Evolutionary conservation across 306 rosid genomes (phyloP), one percentile per base, ranked within the genome.

Genomic region (Cicer judaicum): DNA sequence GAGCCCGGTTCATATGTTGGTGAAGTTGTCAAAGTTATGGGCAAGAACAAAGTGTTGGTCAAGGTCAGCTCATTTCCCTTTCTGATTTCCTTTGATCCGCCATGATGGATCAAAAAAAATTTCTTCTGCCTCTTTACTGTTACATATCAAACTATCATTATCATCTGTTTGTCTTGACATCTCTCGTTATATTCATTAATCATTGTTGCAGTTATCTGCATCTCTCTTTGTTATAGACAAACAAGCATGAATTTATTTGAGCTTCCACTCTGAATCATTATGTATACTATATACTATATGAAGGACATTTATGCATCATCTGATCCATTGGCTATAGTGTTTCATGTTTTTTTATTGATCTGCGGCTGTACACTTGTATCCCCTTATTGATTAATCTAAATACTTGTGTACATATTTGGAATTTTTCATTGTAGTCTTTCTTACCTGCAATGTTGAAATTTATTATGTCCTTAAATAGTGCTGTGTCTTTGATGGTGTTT

Each of bases 1-100:
- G 99, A 95, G 79, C 99, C 99, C 4, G 99, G 99, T 47, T 95
- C 99, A 0, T 95, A 95, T 79, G 99, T 95, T 1, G 99, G 99
- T 38, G 99, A 95, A 85, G 99, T 95, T 66, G 98, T 95, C 43
- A 95, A 95, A 82, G 99, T 92, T 53, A 95, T 95, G 99, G 99
- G 99, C 34, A 95, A 95, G 82, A 95, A 90, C 81, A 95, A 95
- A 83, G 99, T 95, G 66, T 83, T 95, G 73, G 99, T 95, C 60
- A 95, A 95, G 98, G 99, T 87, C 11, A 79, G 80, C 14, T 73
- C 61, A 21, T 77, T 12, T 72, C 52, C 13, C 50, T 0, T 62
- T 68, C 40, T 43, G 14, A 7, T 18, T 14, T 7, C 57, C 7
- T 60, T 13, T 24, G 5, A 76, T 19, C 38, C 8, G 10, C 50